Evolutionary conservation across 805 yeast genomes (phyloP), one percentile per base, ranked within the genome.

Genomic region (Clavispora vitiphila): DNA sequence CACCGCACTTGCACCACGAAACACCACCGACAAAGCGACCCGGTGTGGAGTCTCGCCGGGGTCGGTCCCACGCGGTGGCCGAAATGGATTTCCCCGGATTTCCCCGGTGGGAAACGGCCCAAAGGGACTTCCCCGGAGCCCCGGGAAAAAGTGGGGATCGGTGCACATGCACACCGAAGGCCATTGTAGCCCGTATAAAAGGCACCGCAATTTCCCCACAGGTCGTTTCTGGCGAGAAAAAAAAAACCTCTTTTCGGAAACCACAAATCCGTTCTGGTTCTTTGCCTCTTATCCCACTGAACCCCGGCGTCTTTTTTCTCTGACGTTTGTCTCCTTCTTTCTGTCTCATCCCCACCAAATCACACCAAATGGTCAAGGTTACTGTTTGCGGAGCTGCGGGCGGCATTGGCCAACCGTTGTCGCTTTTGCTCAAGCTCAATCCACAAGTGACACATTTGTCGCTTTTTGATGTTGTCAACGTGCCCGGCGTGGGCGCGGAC

Each of bases 341-440:
- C 19, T 44, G 23, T 34, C 19, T 14, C 27, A 16, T 29, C 8
- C 7, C 22, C 30, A 22, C 24, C 20, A 11, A 6, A 8, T 21
- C 36, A 21, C 27, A 8, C 21, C 6, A 10, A 40, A 69, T 69
- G 74, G 74, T 69, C 42, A 88, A 87, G 72, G 95, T 86, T 40
- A 77, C 95, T 42, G 89, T 88, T 46, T 74, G 83, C 40, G 96
- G 96, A 51, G 96, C 96, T 44, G 89, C 91, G 41, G 96, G 96
- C 55, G 96, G 96, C 47, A 88, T 88, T 60, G 96, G 96, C 42
- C 96, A 89, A 72, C 95, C 96, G 34, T 74, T 88, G 47, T 86
- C 96, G 11, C 77, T 89, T 41, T 74, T 88, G 49, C 71, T 88
- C 54, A 88, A 88, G 65, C 69, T 87, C 46, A 78, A 80, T 54